Conservation (phyloP, 106 monocot genomes). For the Platanthera zijinensis region DNA sequence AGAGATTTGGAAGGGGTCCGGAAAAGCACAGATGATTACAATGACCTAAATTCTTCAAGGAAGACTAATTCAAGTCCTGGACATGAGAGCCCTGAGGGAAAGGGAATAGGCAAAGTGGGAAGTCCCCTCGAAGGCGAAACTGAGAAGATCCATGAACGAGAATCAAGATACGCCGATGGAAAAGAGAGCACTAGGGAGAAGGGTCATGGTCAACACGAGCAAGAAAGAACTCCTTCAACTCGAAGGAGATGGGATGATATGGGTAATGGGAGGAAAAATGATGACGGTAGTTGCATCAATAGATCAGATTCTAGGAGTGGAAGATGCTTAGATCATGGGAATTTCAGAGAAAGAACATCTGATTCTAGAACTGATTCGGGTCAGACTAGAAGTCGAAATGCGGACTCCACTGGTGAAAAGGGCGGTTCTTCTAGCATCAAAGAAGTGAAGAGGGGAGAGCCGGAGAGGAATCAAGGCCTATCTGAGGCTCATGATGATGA, state of each 20-base stretch:
- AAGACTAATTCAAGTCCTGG: slow-evolving; percentile 21
- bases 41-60: slow-evolving; percentile 34
- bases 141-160: slow-evolving; percentile 36
- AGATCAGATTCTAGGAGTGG: slow-evolving; percentile 31
- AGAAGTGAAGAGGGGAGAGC: slow-evolving; percentile 19
- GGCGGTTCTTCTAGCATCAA: slow-evolving; percentile 5
- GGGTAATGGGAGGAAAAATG: slow-evolving; percentile 26
- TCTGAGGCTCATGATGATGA: slow-evolving; percentile 32
- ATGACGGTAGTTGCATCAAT: slow-evolving; percentile 26
- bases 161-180: slow-evolving; percentile 39
- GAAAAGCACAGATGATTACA: slow-evolving; percentile 36
- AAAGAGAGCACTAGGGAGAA: slow-evolving; percentile 48
- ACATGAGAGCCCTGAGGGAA: slow-evolving; percentile 31
- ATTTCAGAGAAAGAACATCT: slow-evolving; percentile 13
- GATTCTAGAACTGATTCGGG: slow-evolving; percentile 29
- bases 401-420: slow-evolving; percentile 18
- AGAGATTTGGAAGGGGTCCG: slow-evolving; percentile 39
- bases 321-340: slow-evolving; percentile 24
- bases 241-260: slow-evolving; percentile 47
- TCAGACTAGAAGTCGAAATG: slow-evolving; percentile 10
- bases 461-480: slow-evolving; percentile 21
- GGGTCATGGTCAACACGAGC: slow-evolving; percentile 24
- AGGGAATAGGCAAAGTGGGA: slow-evolving; percentile 26
- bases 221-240: slow-evolving; percentile 20
- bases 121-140: slow-evolving; percentile 29